These are phyloP conservation scores for Vigna mungo DNA, from an alignment of 306 rosid genomes.

Conservation along the genomic window DNA sequence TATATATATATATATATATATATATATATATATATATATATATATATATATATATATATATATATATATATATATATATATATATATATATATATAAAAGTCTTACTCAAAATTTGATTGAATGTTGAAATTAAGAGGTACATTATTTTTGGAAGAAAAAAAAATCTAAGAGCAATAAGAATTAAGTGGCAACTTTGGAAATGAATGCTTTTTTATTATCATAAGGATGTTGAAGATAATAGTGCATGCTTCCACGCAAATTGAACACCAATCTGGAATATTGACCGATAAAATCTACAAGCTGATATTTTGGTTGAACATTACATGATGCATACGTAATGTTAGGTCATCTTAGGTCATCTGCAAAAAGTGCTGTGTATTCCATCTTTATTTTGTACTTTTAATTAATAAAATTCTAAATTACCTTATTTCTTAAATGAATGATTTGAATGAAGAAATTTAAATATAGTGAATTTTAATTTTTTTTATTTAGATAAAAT, in stretches of 20 bases:
- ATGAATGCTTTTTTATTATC: not conserved
- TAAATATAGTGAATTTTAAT: no score
- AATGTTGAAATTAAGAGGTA: not conserved
- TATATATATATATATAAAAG: no score
- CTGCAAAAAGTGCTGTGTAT: not conserved
- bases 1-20: no score
- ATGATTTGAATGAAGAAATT: no score
- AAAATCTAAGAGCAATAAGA: not conserved
- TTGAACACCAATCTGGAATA: not conserved
- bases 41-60: no score
- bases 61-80: no score
- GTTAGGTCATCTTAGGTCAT: conserved; percentile 15
- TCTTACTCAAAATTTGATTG: not conserved
- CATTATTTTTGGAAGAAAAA: not conserved
- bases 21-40: no score
- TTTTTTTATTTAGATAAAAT: no score
- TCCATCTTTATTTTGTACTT: not conserved
- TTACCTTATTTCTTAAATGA: no score
- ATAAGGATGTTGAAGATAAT: conserved; percentile 19
- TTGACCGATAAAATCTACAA: not conserved
- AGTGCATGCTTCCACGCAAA: not conserved
- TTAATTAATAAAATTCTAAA: not conserved
- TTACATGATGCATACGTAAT: not conserved
- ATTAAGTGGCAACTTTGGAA: not conserved
- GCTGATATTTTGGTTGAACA: not conserved